Base-by-base conservation (phyloP, 2,329 filamentous ascomycete genomes). In the Colletotrichum limetticola region DNA sequence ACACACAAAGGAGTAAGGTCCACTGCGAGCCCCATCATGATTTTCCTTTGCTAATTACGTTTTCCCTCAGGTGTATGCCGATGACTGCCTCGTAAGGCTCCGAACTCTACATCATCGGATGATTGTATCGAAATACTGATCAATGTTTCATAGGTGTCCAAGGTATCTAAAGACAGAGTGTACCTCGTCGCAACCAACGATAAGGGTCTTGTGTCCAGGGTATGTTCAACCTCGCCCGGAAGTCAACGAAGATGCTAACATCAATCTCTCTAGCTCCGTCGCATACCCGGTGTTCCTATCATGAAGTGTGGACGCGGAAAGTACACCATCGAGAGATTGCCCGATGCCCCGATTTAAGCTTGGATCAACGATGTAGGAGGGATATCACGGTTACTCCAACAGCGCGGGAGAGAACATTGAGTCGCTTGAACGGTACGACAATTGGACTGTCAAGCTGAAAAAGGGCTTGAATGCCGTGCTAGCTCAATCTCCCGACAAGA, bases 291-390 rank as follows among this genome's bases (percentile, higher is more conserved):
- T 62, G 62, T 76, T 75, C 16, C 71, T 70, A 91, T 94, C 77
- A 89, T 98, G 87, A 95, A 92, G 79, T 94, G 97, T 32, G 94
- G 93, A 6, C 90, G 94, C 79, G 95, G 94, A 58, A 98, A 98
- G 83, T 98, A 98, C 83, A 92, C 96, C 60, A 97, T 99, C 79
- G 97, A 98, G 87, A 91, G 95, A 78, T 84, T 98, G 75, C 95
- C 95, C 5, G 94, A 95, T 82, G 94, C 94, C 49, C 94, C 94
- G 42, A 92, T 95, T 61, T 83, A 77, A 76, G 80, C n/a, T 49
- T 8, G 28, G 6, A 26, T 14, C 19, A 79, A 58, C 5, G 53
- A 57, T 11, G 6, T n/a, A 49, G 19, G 42, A 49, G 42, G 42
- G 7, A 19, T n/a, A n/a, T 9, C 42, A 19, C 8, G 42, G 7